A percentile compares a stretch with the other conserved stretches of the same genome.
These are phyloP conservation scores for Elaeis oleifera DNA, from an alignment of 202 grass and related monocot species.

Conservation along the genomic window DNA sequence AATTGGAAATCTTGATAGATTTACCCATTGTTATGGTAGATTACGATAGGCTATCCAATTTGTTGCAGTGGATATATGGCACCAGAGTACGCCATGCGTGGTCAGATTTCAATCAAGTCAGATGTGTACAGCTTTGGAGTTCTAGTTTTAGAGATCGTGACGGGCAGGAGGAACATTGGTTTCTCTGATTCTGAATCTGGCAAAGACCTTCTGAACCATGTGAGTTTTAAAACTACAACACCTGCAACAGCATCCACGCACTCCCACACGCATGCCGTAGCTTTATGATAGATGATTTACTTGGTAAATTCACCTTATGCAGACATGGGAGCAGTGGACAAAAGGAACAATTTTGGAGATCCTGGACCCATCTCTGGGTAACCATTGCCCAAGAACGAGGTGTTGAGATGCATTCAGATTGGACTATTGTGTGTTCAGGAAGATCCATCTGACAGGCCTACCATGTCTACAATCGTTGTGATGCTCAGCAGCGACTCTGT, in stretches of 20 bases:
- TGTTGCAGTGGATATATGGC: conserved; percentile 15
- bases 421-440: conserved; percentile 78
- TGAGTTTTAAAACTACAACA: background rate
- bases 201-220: background rate
- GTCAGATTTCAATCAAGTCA: conserved; percentile 4
- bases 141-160: conserved; percentile 11
- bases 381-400: conserved; percentile 6
- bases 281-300: too few relatives aligned
- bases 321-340: conserved; percentile 59
- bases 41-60: background rate
- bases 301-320: background rate
- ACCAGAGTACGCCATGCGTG: conserved; percentile 9
- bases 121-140: conserved; percentile 9
- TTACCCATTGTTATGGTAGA: background rate
- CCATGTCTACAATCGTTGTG: conserved; percentile 41
- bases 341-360: conserved; percentile 32
- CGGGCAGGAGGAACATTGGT: background rate
- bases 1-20: background rate
- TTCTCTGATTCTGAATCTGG: background rate
- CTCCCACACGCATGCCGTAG: too few relatives aligned
- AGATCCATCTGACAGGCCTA: conserved; percentile 48
- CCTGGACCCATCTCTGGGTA: conserved; percentile 29
- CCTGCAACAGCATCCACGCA: too few relatives aligned
- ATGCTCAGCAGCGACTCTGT: conserved; percentile 47
- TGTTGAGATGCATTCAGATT: conserved; percentile 49